These are phyloP conservation scores for Colletotrichum sp. DNA, from an alignment of 2,329 filamentous ascomycete genomes.

Conservation along the genomic window DNA sequence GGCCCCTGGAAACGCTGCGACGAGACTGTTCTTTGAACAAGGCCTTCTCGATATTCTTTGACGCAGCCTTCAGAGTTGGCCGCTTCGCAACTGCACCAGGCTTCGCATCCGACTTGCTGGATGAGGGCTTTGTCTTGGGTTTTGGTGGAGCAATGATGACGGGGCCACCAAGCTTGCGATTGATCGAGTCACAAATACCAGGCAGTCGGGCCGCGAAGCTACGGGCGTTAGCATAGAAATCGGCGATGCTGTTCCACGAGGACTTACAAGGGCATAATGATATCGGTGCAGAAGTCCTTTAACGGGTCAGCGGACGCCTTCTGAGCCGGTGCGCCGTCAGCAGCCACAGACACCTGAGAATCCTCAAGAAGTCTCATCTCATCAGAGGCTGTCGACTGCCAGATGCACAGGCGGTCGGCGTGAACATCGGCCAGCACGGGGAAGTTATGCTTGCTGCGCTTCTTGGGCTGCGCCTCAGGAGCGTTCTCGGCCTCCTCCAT, in stretches of 20 bases:
- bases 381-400: constrained; percentile 76
- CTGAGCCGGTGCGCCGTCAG: constrained; percentile 41
- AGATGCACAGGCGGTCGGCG: constrained; percentile 81
- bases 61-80: constrained; percentile 41
- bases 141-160: constrained; percentile 61
- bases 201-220: constrained; percentile 80
- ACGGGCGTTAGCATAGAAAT: constrained; percentile 36
- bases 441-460: constrained; percentile 67
- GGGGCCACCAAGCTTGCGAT: constrained; percentile 78
- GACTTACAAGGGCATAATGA: constrained; percentile 78
- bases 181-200: constrained; percentile 71
- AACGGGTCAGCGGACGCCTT: constrained; percentile 64
- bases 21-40: constrained; percentile 63
- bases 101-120: constrained; percentile 48
- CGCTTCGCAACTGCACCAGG: constrained; percentile 60
- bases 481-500: constrained; percentile 37
- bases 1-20: constrained; percentile 61
- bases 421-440: constrained; percentile 72
- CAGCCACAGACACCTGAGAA: constrained; percentile 42
- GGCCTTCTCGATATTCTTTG: constrained; percentile 65
- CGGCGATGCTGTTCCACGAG: too few species aligned
- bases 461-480: constrained; percentile 49
- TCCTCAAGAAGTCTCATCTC: constrained; percentile 57
- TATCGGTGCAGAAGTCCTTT: constrained; percentile 79
- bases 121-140: constrained; percentile 50